Evolutionary conservation across 345 rosid genomes (phyloP), one percentile per base, ranked within the genome.

Genomic region (Aquilaria yunnanensis): DNA sequence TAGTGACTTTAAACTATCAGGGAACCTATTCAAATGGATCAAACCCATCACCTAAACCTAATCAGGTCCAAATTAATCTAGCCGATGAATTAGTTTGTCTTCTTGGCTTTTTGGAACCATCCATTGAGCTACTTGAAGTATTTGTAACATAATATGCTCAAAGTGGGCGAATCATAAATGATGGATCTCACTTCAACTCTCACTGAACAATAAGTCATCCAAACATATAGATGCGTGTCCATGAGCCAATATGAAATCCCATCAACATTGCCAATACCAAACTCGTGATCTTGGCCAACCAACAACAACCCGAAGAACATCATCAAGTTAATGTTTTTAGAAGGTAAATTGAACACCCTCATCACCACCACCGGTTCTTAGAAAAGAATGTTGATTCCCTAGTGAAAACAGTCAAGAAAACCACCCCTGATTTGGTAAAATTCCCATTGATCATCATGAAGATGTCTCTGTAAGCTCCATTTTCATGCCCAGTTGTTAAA

Each of bases 381-480:
- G 58, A 90, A 78, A 60, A 93, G 71, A 0, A 97, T 96, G 49
- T 93, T 93, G 58, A 90, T 80, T 52, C 97, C 94, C 98, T 97
- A 0, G 90, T 81, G 63, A 86, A 90, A 9, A 93, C 69, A 14
- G 90, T 90, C 31, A 97, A 96, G 59, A 86, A 83, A 32, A 83
- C 90, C 14, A 88, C 75, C 64, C 80, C 87, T 0, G 98, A 93
- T 31, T 82, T 96, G 7, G 78, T 83, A 12, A 84, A 71, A 14
- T 63, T 72, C 55, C 90, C 86, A 12, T 93, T 96, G 14, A 93
- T 79, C 10, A 78, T 79, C 34, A 86, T 81, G 37, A 77, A 68
- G 56, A 90, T 87, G 73, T 88, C 94, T 56, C 97, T 56, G 62
- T 64, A 88, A 7, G 92, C 86, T 16, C 96, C 94, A 43, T 88